phyloP scores from a whole-genome alignment of 257 asterid species.

The Fraxinus americana region DNA sequence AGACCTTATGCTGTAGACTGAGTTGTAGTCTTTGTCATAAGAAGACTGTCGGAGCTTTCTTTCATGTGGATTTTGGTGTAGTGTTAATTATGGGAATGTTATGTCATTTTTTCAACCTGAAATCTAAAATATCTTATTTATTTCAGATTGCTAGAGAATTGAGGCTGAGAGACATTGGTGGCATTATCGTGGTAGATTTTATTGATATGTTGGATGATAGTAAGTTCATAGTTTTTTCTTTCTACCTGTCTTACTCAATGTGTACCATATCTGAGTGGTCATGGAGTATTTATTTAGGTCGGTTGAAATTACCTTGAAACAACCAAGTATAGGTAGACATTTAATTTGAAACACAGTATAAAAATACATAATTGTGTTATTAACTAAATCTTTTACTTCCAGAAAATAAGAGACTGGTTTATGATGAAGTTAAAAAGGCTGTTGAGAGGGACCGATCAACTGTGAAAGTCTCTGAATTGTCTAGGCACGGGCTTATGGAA shows the following conservation, averaged over 20 bases:
- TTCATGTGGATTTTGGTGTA: constrained; percentile 1
- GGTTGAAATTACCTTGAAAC: not conserved
- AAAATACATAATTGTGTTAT: constrained; percentile 13
- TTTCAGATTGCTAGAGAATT: constrained; percentile 94
- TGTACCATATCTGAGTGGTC: not conserved
- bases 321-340: constrained; percentile 17
- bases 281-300: not conserved
- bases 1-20: constrained; percentile 3
- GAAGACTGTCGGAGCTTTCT: constrained; percentile 18
- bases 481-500: constrained; percentile 97
- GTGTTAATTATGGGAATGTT: constrained; percentile 12
- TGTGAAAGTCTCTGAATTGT: constrained; percentile 84
- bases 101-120: constrained; percentile 20
- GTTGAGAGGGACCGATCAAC: constrained; percentile 92
- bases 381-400: constrained; percentile 29
- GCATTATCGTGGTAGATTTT: constrained; percentile 96
- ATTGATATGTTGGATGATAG: constrained; percentile 97
- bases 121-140: constrained; percentile 24
- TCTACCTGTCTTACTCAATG: constrained; percentile 16
- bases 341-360: constrained; percentile 3
- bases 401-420: constrained; percentile 88
- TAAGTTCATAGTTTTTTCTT: constrained; percentile 44
- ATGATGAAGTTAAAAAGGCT: constrained; percentile 83
- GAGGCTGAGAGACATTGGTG: constrained; percentile 97
- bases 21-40: not conserved